Evolutionary conservation across 2,329 filamentous ascomycete genomes (phyloP), one percentile per base, ranked within the genome.

Genomic region (Alternaria dauci): DNA sequence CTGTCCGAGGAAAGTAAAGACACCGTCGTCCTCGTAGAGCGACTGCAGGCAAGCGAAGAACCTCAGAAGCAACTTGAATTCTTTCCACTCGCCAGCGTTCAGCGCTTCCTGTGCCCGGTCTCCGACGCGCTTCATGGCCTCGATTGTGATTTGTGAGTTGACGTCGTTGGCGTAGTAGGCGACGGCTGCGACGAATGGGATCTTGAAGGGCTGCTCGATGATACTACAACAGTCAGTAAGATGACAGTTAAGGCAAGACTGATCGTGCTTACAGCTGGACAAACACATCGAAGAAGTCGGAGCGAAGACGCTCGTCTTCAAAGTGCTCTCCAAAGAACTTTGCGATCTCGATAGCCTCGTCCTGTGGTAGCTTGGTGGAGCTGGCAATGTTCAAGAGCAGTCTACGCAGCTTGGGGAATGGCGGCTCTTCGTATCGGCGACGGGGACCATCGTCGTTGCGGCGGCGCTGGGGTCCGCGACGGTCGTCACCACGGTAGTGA

Each of bases 151-250:
- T 67, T 95, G 91, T 5, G 90, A 84, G 74, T 92, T 93, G 70
- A 91, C 81, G 26, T 87, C 86, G 81, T 98, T 97, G 67, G 89
- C 86, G 58, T 93, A 86, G 59, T 97, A 85, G 43, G 96, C 86
- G 14, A 94, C 89, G 20, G 91, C 92, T 9, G 94, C 93, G 38
- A 96, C 86, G 76, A 97, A 98, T 0, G 95, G 94, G n/a, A 93
- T 96, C 84, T 98, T 98, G 79, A 99, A 90, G 1, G 95, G 95
- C 81, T 99, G 95, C 81, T 99, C 95, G 36, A 92, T 78, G 43
- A 91, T 85, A 67, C 86, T 88, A 60, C 47, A 32, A 23, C 25
- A 7, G 11, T 71, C 63, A 74, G 70, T 55, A 58, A 7, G 8
- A n/a, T 23, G 39, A 6, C 2, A 57, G 28, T 11, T 6, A 25